Evolutionary conservation across 768 basidiomycete species (phyloP).

Genomic region (Collybia mongolica): DNA sequence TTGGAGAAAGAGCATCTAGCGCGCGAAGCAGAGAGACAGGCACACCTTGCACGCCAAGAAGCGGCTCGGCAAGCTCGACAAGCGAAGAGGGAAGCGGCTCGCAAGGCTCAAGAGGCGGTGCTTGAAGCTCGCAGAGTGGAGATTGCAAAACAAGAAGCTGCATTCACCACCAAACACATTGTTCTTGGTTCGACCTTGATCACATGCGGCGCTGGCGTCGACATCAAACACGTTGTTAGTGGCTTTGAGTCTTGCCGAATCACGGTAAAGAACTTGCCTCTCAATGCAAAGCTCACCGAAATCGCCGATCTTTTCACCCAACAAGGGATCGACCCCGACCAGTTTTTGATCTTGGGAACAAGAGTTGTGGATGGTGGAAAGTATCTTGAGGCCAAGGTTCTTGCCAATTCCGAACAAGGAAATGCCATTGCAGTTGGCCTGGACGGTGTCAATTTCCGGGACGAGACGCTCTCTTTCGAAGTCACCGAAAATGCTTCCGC

Average conservation of each 20-base stretch:
- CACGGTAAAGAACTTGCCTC: constrained; percentile 43
- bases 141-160: constrained; percentile 34
- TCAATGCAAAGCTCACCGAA: constrained; percentile 34
- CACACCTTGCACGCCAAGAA: no score
- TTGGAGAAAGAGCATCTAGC: neutral
- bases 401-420: constrained; percentile 40
- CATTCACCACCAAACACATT: constrained; percentile 38
- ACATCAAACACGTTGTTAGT: constrained; percentile 40
- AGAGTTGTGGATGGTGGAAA: constrained; percentile 20
- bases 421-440: constrained; percentile 39
- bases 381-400: constrained; percentile 38
- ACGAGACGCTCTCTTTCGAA: constrained; percentile 40
- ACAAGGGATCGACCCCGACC: constrained; percentile 36
- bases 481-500: constrained; percentile 35
- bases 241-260: constrained; percentile 55
- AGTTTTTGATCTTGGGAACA: constrained; percentile 32
- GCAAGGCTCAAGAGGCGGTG: constrained; percentile 1
- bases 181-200: constrained; percentile 47
- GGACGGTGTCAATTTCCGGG: constrained; percentile 48
- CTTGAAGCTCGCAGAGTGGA: neutral
- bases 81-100: constrained; percentile 3
- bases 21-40: neutral
- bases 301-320: constrained; percentile 39
- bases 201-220: constrained; percentile 48
- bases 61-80: constrained; percentile 16